Evolutionary conservation across 208 protist species (phyloP).

Genomic region (Leishmania gerbilli): DNA sequence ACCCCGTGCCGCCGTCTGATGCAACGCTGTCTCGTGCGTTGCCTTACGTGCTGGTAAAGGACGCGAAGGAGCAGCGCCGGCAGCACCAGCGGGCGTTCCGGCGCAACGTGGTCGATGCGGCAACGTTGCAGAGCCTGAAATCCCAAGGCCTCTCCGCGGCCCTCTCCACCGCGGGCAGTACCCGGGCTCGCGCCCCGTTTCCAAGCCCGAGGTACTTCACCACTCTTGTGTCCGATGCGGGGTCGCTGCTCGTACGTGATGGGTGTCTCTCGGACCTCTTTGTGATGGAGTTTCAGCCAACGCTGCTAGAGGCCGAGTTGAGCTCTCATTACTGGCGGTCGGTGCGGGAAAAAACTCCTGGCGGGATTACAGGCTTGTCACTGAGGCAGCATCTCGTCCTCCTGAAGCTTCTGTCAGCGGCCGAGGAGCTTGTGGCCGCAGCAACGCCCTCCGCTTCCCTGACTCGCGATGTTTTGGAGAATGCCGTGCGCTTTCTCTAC

Average conservation of each 20-base stretch:
- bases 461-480: neutral
- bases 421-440: neutral
- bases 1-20: neutral
- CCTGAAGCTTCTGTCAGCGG: neutral
- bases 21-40: neutral
- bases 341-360: too few species aligned
- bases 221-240: slow-evolving; percentile 6
- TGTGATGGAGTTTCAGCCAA: slow-evolving; percentile 39
- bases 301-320: neutral
- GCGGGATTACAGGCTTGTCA: neutral
- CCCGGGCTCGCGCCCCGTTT: neutral
- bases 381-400: neutral
- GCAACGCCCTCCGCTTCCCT: neutral
- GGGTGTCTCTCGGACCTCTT: slow-evolving; percentile 46
- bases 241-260: slow-evolving; percentile 5
- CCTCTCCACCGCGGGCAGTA: neutral
- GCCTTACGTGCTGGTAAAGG: slow-evolving; percentile 17
- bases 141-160: neutral
- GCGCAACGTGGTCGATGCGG: slow-evolving; percentile 23
- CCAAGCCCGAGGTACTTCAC: slow-evolving; percentile 14
- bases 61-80: neutral
- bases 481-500: neutral
- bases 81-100: slow-evolving; percentile 7
- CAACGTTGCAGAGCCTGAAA: neutral
- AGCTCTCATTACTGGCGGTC: neutral